Conservation (phyloP, 768 basidiomycete genomes). For the Trametes maxima region DNA sequence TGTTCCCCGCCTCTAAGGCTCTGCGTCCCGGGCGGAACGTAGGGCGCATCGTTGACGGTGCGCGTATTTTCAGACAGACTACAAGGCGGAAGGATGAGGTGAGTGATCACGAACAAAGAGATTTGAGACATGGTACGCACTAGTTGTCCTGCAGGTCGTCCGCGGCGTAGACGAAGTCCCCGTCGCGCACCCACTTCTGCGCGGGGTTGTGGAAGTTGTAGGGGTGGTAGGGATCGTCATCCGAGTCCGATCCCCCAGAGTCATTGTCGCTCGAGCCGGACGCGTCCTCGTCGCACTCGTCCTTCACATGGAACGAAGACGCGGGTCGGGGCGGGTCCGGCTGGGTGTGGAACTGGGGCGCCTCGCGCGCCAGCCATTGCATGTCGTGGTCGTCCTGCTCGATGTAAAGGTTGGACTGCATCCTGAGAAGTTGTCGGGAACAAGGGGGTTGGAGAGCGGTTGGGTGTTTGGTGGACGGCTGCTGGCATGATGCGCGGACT, state of each 20-base stretch:
- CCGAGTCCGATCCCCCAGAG: slow-evolving; percentile 12
- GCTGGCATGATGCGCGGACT: slow-evolving; percentile 8
- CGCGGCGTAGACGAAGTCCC: slow-evolving; percentile 18
- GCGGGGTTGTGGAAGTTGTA: slow-evolving; percentile 18
- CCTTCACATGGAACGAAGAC: neutral
- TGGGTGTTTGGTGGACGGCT: neutral
- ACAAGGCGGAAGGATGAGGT: neutral
- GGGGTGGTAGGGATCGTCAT: slow-evolving; percentile 16
- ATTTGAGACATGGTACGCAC: neutral
- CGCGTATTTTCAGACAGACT: slow-evolving; percentile 1
- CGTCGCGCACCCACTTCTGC: slow-evolving; percentile 12
- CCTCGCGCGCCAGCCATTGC: slow-evolving; percentile 17
- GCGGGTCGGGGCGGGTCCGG: neutral
- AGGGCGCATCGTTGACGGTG: slow-evolving; percentile 11
- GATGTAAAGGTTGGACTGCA: slow-evolving; percentile 3
- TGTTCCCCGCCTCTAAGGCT: neutral
- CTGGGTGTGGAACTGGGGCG: slow-evolving; percentile 17
- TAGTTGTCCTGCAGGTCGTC: slow-evolving; percentile 12
- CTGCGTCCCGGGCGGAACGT: slow-evolving; percentile 7
- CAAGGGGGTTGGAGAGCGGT: slow-evolving; percentile 7
- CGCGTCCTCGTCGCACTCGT: slow-evolving; percentile 4
- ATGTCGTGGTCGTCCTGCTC: slow-evolving; percentile 16
- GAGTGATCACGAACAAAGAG: slow-evolving; percentile 3
- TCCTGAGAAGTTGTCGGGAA: slow-evolving; percentile 8
- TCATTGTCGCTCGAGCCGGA: slow-evolving; percentile 9